Evolutionary conservation across 352 stramenopile species (phyloP), one percentile per base, ranked within the genome.

Genomic region (Phytopythium ostracodes): DNA sequence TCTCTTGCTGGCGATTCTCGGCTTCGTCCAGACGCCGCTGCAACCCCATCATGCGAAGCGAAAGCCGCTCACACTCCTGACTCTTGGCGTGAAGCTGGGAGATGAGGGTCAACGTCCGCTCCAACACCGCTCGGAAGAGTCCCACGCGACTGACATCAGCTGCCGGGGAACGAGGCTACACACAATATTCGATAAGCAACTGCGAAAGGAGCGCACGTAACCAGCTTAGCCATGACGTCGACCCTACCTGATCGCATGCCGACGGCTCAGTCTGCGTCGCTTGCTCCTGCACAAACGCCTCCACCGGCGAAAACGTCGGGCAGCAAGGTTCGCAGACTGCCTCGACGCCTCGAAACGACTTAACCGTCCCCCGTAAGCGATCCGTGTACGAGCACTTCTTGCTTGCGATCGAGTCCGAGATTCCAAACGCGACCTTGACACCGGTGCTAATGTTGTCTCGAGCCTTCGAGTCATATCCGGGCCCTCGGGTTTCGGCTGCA

Each of bases 51-150:
- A 78, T 51, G 11, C 63, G 62, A 52, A 87, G 56, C 15, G 56
- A 65, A 27, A 76, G 46, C 1, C 60, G 67, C 46, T 89, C 80
- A n/a, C 62, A 65, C n/a, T 81, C 71, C 33, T 84, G 64, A 0
- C 67, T 71, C 51, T 81, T 86, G 38, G 15, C 24, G 43, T 71
- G 77, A 18, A 87, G 67, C 62, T 79, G 62, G n/a, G 65, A 74
- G 0, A 65, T 65, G 33, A 75, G 57, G 6, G 44, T 25, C 43
- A 90, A 65, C 25, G 68, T 84, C 7, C 77, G 54, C 20, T 77
- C 63, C 17, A 87, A 29, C 4, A 68, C 75, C 5, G 69, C 71
- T 12, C 64, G 62, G 8, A 88, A 66, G 4, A 68, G 57, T 3
- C 36, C 33, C 15, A 56, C 27, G 11, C 59, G 63, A 9, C 38